Evolutionary conservation across 2,329 filamentous ascomycete genomes (phyloP), one percentile per base, ranked within the genome.

Genomic region (Fusarium liriodendri): DNA sequence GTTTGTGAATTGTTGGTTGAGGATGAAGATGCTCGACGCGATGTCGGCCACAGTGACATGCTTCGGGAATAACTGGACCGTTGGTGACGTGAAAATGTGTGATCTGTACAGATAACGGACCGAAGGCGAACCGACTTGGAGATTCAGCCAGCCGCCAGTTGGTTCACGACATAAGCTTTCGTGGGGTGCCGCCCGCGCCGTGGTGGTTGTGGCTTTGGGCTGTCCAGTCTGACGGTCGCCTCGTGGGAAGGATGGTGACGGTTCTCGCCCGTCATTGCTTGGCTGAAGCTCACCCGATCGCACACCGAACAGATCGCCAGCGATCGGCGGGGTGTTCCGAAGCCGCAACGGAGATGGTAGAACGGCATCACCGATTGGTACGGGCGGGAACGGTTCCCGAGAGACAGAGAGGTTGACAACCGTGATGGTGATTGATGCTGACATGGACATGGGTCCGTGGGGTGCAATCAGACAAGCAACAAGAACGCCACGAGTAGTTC

Each of bases 351-450:
- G 45, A 62, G 45, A 60, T 63, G 69, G 66, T 40, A 66, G 59
- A 66, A 66, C 76, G 76, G 76, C 74, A 63, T 74, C 66, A 62
- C 76, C 76, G 76, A 75, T 75, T 77, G 66, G 63, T 35, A 42
- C 57, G 50, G 61, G 64, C 66, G 59, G 58, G 29, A 66, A 64
- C 52, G 38, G 63, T 54, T 73, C 42, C 64, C 58, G 64, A 58
- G n/a, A 60, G 47, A 52, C 47, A 52, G 10, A 27, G 9, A 29
- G 35, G 25, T 40, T 40, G 20, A 52, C 62, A 47, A 29, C 42
- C 55, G 27, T 64, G 42, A 32, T 45, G 13, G 29, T 57, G 33
- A 45, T 57, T 52, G 70, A 73, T 71, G 55, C 63, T 74, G 68
- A 62, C 32, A 62, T 63, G 33, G 60, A 18, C 27, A 52, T 52